Evolutionary conservation across 805 yeast species (phyloP).

Genomic region (Citeromyces matritensis): DNA sequence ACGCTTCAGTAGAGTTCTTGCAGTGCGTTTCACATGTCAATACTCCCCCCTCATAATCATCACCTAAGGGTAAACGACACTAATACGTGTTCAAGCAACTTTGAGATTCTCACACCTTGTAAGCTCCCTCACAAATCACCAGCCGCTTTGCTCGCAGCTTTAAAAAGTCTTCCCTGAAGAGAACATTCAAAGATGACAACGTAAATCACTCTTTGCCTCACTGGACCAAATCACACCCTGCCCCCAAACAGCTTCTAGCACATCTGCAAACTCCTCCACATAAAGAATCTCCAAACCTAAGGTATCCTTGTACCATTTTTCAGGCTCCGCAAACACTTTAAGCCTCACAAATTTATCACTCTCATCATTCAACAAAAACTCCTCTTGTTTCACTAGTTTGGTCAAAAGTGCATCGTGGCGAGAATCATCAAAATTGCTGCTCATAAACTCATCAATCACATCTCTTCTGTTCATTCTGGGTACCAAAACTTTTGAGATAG

Average conservation of each 20-base stretch:
- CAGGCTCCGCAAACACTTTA: conserved; percentile 24
- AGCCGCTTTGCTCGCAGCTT: too few species aligned
- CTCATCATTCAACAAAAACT: conserved; percentile 6
- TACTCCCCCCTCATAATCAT: too few species aligned
- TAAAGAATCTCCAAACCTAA: conserved; percentile 46
- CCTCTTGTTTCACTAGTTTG: conserved; percentile 12
- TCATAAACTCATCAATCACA: conserved; percentile 43
- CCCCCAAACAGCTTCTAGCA: conserved; percentile 57
- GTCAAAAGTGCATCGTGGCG: conserved; percentile 7
- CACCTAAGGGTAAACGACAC: too few species aligned
- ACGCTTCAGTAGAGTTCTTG: too few species aligned
- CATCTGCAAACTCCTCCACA: conserved; percentile 72
- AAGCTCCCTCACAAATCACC: too few species aligned
- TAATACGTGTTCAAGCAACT: too few species aligned
- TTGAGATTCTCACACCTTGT: too few species aligned
- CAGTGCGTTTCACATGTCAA: too few species aligned
- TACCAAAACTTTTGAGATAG: conserved; percentile 39
- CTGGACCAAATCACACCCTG: conserved; percentile 13
- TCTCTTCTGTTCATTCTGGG: conserved; percentile 63
- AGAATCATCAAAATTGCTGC: conserved; percentile 6
- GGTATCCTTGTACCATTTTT: conserved; percentile 30
- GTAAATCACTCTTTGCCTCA: too few species aligned
- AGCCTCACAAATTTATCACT: conserved; percentile 2
- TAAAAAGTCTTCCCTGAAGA: too few species aligned
- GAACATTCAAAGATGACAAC: too few species aligned